These are phyloP conservation scores for Pachysandra terminalis DNA, from an alignment of 164 flowering plant genomes.

Conservation along the genomic window DNA sequence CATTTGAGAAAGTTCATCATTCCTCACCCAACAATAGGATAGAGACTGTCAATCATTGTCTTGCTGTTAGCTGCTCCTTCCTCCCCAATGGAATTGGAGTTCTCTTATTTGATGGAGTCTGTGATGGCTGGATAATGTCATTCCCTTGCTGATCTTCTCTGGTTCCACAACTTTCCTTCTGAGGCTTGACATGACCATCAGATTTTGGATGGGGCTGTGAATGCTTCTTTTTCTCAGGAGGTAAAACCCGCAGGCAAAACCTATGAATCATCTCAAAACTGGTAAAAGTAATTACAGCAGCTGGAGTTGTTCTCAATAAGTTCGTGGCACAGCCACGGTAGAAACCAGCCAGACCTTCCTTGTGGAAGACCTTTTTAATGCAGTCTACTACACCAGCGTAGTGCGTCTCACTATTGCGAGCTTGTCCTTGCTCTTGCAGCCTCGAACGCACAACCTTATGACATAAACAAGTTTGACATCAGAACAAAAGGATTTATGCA, in stretches of 20 bases:
- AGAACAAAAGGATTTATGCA: background rate
- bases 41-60: conserved; percentile 24
- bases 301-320: conserved; percentile 85
- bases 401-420: conserved; percentile 34
- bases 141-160: conserved; percentile 13
- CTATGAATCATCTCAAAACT: conserved; percentile 83
- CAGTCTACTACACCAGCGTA: conserved; percentile 85
- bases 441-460: conserved; percentile 81
- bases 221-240: conserved; percentile 26
- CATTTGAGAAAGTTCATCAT: background rate
- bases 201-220: conserved; percentile 26
- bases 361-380: conserved; percentile 51
- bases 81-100: conserved; percentile 32
- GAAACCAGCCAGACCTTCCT: conserved; percentile 78
- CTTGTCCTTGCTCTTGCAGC: conserved; percentile 94
- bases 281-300: conserved; percentile 90
- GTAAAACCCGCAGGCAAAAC: conserved; percentile 39
- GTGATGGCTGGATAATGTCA: conserved; percentile 15
- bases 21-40: background rate
- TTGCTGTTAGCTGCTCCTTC: conserved; percentile 34
- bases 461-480: conserved; percentile 1
- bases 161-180: conserved; percentile 9
- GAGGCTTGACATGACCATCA: conserved; percentile 16
- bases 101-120: conserved; percentile 27
- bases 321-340: conserved; percentile 97